phyloP scores from a whole-genome alignment of 2,329 filamentous ascomycete genomes.

The Lachnellula arida region DNA sequence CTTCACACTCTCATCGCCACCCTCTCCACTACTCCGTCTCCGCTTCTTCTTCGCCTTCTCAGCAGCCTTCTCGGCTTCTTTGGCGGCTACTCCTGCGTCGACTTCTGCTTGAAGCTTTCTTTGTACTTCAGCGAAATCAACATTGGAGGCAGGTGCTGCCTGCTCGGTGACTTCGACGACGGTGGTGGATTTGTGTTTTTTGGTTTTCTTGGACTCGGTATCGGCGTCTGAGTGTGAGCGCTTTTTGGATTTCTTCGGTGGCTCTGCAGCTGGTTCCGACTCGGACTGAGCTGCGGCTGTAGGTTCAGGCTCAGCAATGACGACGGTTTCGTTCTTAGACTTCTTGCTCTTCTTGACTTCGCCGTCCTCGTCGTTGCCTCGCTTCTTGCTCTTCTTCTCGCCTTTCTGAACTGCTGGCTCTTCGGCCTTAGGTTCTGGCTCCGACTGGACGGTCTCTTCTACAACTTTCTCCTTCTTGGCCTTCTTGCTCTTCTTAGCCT shows the following conservation, averaged over 20 bases:
- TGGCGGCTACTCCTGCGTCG: constrained; percentile 12
- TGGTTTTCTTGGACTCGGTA: not conserved
- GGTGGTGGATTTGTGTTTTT: not conserved
- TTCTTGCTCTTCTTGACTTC: not conserved
- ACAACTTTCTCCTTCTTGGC: constrained; percentile 5
- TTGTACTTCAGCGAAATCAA: constrained; percentile 22
- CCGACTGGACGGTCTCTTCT: constrained; percentile 37
- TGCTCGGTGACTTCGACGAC: not conserved
- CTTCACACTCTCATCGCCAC: constrained; percentile 9
- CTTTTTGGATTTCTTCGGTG: constrained; percentile 43
- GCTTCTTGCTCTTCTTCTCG: not conserved
- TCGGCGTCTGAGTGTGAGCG: not conserved
- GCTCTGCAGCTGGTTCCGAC: not conserved
- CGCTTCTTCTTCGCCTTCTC: constrained; percentile 14
- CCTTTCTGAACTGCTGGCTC: not conserved
- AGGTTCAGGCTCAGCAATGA: not conserved
- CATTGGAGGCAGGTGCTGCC: not conserved
- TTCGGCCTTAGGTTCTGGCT: constrained; percentile 36
- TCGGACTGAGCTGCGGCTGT: too few relatives aligned
- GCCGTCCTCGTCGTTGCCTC: not conserved
- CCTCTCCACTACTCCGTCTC: constrained; percentile 13
- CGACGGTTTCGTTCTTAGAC: not conserved
- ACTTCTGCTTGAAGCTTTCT: constrained; percentile 22
- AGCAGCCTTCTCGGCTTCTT: constrained; percentile 1
- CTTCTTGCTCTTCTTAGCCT: constrained; percentile 47